A percentile compares a stretch with the other conserved stretches of the same genome.
These are phyloP conservation scores for Chlorella ohadii DNA, from an alignment of 139 green algal genomes.

Conservation along the genomic window DNA sequence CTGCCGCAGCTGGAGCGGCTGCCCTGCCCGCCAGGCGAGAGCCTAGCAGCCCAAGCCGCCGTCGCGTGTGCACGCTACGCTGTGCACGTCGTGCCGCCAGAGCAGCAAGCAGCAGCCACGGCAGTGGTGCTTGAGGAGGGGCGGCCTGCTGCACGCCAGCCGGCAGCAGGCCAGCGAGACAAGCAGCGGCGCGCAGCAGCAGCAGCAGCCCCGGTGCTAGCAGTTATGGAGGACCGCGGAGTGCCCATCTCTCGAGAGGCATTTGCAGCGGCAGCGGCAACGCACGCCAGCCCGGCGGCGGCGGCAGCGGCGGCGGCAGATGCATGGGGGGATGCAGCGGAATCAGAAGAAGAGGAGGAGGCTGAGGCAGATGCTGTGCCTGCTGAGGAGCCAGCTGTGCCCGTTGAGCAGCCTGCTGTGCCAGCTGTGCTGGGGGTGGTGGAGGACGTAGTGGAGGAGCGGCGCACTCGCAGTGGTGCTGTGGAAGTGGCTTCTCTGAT, in stretches of 20 bases:
- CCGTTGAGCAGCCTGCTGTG: not conserved
- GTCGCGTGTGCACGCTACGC: not conserved
- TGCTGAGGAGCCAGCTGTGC: not conserved
- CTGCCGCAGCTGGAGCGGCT: slow-evolving; percentile 10
- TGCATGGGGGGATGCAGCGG: not conserved
- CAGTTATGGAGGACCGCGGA: slow-evolving; percentile 37
- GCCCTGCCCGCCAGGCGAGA: not conserved
- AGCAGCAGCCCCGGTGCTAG: slow-evolving; percentile 6
- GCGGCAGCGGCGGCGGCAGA: not conserved
- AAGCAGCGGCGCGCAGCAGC: slow-evolving; percentile 1
- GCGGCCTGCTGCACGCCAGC: not conserved
- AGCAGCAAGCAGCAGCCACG: not conserved
- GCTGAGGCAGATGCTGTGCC: not conserved
- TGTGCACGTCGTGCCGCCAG: not conserved
- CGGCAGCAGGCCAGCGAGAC: not conserved
- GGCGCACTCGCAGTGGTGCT: too few species aligned
- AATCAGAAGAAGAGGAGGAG: not conserved
- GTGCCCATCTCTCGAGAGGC: slow-evolving; percentile 29
- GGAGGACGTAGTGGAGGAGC: not conserved
- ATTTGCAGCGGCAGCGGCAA: not conserved
- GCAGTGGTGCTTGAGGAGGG: slow-evolving; percentile 1
- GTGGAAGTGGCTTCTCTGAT: slow-evolving; percentile 11
- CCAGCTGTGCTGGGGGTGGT: not conserved
- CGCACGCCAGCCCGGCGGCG: not conserved
- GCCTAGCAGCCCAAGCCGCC: slow-evolving; percentile 9